phyloP scores from a whole-genome alignment of 164 flowering plant genomes.

The Annona cherimola region DNA sequence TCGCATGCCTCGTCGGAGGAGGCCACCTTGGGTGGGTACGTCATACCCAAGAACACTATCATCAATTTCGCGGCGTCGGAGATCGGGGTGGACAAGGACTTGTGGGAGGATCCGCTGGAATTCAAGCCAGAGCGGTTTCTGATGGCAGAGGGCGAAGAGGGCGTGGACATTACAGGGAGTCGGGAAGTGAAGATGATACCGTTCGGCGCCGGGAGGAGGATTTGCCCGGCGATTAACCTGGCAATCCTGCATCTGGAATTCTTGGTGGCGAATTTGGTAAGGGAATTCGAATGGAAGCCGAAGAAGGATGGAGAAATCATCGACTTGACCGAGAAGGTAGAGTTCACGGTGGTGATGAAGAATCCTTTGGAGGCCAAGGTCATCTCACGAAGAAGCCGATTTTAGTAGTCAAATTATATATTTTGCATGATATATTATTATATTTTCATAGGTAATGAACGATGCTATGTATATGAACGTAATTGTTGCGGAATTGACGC shows the following conservation, averaged over 20 bases:
- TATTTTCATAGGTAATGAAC: too few species aligned
- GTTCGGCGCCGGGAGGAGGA: conserved; percentile 40
- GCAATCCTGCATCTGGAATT: conserved; percentile 25
- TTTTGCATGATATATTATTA: too few species aligned
- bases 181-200: conserved; percentile 54
- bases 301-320: conserved; percentile 30
- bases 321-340: conserved; percentile 39
- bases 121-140: conserved; percentile 46
- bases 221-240: conserved; percentile 22
- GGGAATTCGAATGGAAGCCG: conserved; percentile 38
- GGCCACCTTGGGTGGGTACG: conserved; percentile 17
- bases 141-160: conserved; percentile 7
- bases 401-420: too few species aligned
- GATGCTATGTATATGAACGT: too few species aligned
- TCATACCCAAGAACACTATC: conserved; percentile 23
- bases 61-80: conserved; percentile 34
- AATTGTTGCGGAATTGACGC: too few species aligned
- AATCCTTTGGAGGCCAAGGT: conserved; percentile 32
- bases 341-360: conserved; percentile 41
- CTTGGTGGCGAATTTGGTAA: conserved; percentile 32
- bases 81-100: conserved; percentile 25
- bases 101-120: conserved; percentile 28
- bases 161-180: conserved; percentile 31
- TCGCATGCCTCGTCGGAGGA: conserved; percentile 31
- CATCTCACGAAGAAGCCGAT: background rate